phyloP scores from a whole-genome alignment of 2,329 filamentous ascomycete species.

The Escovopsis sp. region DNA sequence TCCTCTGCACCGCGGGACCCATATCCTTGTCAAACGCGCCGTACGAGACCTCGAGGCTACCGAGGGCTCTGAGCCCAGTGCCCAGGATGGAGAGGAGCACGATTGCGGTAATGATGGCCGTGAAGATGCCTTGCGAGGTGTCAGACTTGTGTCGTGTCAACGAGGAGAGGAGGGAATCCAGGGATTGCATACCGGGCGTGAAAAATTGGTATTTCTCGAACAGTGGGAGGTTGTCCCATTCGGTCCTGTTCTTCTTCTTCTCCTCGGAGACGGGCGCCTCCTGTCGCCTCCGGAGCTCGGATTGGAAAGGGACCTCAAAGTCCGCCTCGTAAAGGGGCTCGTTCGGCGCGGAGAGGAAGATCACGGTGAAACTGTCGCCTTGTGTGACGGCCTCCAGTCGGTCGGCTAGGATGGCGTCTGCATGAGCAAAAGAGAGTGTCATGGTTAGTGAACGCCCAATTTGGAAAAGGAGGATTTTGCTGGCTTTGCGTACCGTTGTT shows the following conservation, averaged over 20 bases:
- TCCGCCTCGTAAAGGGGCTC: constrained; percentile 47
- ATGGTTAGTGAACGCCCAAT: too few species aligned
- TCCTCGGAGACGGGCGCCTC: constrained; percentile 7
- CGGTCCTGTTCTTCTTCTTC: constrained; percentile 25
- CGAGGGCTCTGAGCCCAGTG: constrained; percentile 60
- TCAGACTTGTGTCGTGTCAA: constrained; percentile 4
- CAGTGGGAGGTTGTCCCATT: constrained; percentile 34
- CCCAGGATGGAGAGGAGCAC: constrained; percentile 64
- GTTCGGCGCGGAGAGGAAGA: constrained; percentile 54
- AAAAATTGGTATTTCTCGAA: constrained; percentile 96
- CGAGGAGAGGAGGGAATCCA: not conserved
- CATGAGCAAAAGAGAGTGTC: constrained; percentile 5
- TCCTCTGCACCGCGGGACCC: constrained; percentile 78
- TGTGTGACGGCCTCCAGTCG: constrained; percentile 24
- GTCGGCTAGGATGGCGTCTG: constrained; percentile 37
- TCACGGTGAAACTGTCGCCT: constrained; percentile 49
- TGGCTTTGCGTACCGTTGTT: constrained; percentile 26
- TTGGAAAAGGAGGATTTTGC: too few species aligned
- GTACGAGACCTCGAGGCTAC: constrained; percentile 77
- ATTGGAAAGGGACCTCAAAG: constrained; percentile 47
- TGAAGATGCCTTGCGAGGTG: constrained; percentile 57
- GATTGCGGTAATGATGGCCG: constrained; percentile 57
- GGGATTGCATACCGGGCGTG: constrained; percentile 52
- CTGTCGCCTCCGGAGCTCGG: constrained; percentile 55
- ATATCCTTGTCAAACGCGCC: constrained; percentile 95